These are phyloP conservation scores for Pythium sp. DNA, from an alignment of 352 stramenopile genomes.

Conservation along the genomic window DNA sequence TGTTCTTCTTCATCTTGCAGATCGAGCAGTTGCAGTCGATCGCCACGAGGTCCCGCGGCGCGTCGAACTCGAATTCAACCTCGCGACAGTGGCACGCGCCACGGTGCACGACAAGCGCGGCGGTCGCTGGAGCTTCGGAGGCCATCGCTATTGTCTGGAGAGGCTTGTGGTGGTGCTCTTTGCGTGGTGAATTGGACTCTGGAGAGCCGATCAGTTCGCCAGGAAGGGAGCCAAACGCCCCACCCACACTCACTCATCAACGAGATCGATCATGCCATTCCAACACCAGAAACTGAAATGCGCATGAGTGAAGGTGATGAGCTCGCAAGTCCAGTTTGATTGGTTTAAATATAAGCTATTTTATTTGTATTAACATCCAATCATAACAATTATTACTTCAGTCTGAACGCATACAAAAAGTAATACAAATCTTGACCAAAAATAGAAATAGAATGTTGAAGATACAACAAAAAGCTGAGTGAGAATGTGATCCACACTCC, in stretches of 20 bases:
- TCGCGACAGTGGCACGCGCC: constrained; percentile 70
- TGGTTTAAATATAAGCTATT: too few species aligned
- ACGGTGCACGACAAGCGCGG: constrained; percentile 31
- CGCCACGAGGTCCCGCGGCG: constrained; percentile 44
- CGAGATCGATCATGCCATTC: not conserved
- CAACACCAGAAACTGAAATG: not conserved
- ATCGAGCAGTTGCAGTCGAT: constrained; percentile 86
- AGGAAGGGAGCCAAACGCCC: not conserved
- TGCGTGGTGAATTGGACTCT: not conserved
- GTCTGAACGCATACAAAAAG: too few species aligned
- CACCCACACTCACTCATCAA: not conserved
- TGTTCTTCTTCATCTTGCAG: constrained; percentile 79
- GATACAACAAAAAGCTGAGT: too few species aligned
- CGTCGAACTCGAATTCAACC: constrained; percentile 73
- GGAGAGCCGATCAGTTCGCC: not conserved
- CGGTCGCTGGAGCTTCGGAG: not conserved
- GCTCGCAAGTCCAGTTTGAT: too few species aligned
- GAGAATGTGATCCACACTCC: too few species aligned
- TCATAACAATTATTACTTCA: too few species aligned
- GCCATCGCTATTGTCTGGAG: not conserved
- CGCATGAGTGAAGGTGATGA: not conserved
- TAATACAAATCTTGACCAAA: too few species aligned
- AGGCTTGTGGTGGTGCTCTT: not conserved
- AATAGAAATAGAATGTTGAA: too few species aligned
- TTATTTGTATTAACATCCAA: too few species aligned